Evolutionary conservation across 2,329 filamentous ascomycete genomes (phyloP).

Genomic region (Teratosphaeria pseudoeucalypti): DNA sequence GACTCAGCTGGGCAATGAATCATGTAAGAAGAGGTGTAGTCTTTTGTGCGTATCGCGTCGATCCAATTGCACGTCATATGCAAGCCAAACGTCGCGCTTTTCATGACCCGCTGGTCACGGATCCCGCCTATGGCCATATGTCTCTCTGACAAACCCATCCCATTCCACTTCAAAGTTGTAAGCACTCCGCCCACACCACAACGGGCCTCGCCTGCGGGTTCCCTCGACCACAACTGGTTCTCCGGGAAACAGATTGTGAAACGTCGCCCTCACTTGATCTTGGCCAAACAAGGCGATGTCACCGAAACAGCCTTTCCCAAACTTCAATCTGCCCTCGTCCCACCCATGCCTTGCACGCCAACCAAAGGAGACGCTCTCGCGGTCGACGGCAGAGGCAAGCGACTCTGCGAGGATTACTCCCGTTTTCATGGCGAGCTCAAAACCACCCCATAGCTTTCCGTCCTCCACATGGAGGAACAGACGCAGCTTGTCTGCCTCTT

Average conservation of each 20-base stretch:
- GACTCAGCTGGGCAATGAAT: neutral
- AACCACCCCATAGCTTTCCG: constrained; percentile 36
- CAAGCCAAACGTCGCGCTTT: neutral
- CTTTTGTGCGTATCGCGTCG: neutral
- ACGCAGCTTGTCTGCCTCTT: constrained; percentile 18
- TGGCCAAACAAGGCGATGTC: constrained; percentile 20
- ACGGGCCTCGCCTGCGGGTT: neutral
- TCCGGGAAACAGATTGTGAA: constrained; percentile 19
- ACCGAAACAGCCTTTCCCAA: constrained; percentile 27
- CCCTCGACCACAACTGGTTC: constrained; percentile 22
- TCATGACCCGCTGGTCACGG: neutral
- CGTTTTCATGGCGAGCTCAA: constrained; percentile 33
- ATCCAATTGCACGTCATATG: neutral
- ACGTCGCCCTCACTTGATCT: constrained; percentile 11
- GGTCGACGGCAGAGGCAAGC: constrained; percentile 4
- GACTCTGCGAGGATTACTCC: constrained; percentile 35
- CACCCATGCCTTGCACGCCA: constrained; percentile 25
- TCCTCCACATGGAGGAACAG: constrained; percentile 31
- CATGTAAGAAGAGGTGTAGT: neutral
- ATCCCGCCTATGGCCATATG: neutral
- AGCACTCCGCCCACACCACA: constrained; percentile 8
- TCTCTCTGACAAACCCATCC: constrained; percentile 4
- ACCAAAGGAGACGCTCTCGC: constrained; percentile 11
- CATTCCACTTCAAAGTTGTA: constrained; percentile 5
- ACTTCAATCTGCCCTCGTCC: constrained; percentile 15